Evolutionary conservation across 1,139 yeast species (phyloP), one percentile per base, ranked within the genome.

Genomic region (Spencermartinsiella ligniputridi): DNA sequence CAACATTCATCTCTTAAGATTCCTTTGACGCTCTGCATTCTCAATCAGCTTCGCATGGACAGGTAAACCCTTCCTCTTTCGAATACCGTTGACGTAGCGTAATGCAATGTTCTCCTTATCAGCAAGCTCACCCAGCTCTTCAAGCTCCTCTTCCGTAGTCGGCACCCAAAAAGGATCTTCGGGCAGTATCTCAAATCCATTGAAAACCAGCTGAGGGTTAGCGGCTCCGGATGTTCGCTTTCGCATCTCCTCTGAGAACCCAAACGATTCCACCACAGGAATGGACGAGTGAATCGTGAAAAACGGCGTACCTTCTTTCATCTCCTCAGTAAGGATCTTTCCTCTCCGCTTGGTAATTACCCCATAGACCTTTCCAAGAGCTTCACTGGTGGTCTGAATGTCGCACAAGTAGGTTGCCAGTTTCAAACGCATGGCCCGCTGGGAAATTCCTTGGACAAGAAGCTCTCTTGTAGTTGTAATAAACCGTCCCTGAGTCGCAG

Each of bases 151-250:
- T 57, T 87, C 97, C 0, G 98, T 94, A 4, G 92, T 87, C n/a
- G 99, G 98, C 11, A 92, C 96, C 99, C 99, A 94, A 72, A 84
- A 94, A 34, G 99, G 99, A 69, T 94, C 97, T 53, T 85, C 78
- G 51, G 88, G 95, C 42, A 90, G 76, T 52, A 82, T 70, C 57
- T 89, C 95, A 63, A 77, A 94, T 1, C 98, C 98, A 38, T 84
- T 78, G 60, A 92, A 92, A 4, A 90, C 87, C 48, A 94, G 72
- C 64, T 92, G 98, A 0, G 98, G 98, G 59, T 88, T 85, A 2
- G 98, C 98, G 3, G 97, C 95, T 44, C 99, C 99, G 1, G 96
- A 86, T 0, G 98, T 90, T 56, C 79, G 79, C 68, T 89, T 92
- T 50, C 98, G 75, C 40, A 94, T 87, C 54, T 92, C 97, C 56